A percentile compares a stretch with the other conserved stretches of the same genome.
Conservation (phyloP, 2,329 filamentous ascomycete species). For the Hymenoscyphus occultus region DNA sequence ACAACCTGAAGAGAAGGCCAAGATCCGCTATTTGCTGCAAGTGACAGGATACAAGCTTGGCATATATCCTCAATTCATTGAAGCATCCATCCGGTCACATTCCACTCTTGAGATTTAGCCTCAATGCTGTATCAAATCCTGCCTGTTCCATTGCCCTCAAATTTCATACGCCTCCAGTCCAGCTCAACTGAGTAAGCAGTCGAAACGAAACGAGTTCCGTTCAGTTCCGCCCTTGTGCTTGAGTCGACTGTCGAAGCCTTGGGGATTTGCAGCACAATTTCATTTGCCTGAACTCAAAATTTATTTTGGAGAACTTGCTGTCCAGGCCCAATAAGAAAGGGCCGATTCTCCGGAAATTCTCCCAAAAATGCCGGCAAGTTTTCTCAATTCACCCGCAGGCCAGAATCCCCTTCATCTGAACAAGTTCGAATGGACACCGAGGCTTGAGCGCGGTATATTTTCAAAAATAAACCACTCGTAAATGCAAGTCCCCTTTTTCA, state of each 20-base stretch:
- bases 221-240: not conserved
- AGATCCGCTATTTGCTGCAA: not conserved
- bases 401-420: not conserved
- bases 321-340: conserved; percentile 1
- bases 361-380: not conserved
- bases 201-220: not conserved
- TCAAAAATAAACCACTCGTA: not conserved
- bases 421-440: not conserved
- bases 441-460: not conserved
- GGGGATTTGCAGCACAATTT: not conserved
- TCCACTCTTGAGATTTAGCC: not conserved
- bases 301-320: not conserved
- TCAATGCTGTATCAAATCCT: not conserved
- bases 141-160: not conserved
- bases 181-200: not conserved
- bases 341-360: conserved; percentile 1
- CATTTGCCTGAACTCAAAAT: not conserved
- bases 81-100: not conserved
- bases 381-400: not conserved
- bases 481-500: not conserved
- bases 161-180: not conserved
- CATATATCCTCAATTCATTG: conserved; percentile 4
- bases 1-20: not conserved
- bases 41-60: not conserved
- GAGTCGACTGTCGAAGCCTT: too few species aligned